Conservation (phyloP, 2,329 filamentous ascomycete genomes). For the Nothopassalora personata region DNA sequence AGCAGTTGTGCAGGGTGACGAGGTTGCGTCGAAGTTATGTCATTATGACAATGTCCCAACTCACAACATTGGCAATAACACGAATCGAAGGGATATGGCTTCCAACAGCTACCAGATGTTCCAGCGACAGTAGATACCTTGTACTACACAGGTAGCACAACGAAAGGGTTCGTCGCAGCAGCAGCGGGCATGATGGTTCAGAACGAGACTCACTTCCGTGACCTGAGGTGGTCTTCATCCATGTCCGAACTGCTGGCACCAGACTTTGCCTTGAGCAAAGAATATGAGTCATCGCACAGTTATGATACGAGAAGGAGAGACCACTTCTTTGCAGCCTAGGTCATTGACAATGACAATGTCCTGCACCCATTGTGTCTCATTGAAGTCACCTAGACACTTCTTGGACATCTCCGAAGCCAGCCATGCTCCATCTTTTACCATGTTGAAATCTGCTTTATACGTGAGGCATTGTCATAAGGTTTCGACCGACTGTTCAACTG, state of each 20-base stretch:
- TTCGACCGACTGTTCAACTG: neutral
- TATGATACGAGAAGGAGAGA: slow-evolving; percentile 8
- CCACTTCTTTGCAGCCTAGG: slow-evolving; percentile 3
- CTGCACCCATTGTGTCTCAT: slow-evolving; percentile 5
- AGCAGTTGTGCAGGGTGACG: slow-evolving; percentile 1
- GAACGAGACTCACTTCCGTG: neutral
- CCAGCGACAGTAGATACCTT: slow-evolving; percentile 21
- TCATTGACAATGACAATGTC: slow-evolving; percentile 6
- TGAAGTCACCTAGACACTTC: slow-evolving; percentile 11
- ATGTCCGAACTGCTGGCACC: slow-evolving; percentile 29
- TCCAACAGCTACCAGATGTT: slow-evolving; percentile 3
- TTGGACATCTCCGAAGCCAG: slow-evolving; percentile 11
- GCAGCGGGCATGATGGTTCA: slow-evolving; percentile 18
- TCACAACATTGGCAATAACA: neutral
- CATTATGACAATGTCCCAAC: neutral
- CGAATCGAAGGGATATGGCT: slow-evolving; percentile 10
- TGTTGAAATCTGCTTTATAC: neutral
- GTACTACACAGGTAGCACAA: slow-evolving; percentile 25
- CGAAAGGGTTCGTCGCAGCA: slow-evolving; percentile 25
- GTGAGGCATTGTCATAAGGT: neutral
- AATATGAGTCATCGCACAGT: slow-evolving; percentile 23
- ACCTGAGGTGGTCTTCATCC: slow-evolving; percentile 30
- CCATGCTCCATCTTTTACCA: slow-evolving; percentile 5
- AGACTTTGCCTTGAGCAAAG: slow-evolving; percentile 28
- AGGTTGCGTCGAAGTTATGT: neutral